These are phyloP conservation scores for Gnetum montanum DNA, from an alignment of 75 land plant genomes.

Conservation along the genomic window DNA sequence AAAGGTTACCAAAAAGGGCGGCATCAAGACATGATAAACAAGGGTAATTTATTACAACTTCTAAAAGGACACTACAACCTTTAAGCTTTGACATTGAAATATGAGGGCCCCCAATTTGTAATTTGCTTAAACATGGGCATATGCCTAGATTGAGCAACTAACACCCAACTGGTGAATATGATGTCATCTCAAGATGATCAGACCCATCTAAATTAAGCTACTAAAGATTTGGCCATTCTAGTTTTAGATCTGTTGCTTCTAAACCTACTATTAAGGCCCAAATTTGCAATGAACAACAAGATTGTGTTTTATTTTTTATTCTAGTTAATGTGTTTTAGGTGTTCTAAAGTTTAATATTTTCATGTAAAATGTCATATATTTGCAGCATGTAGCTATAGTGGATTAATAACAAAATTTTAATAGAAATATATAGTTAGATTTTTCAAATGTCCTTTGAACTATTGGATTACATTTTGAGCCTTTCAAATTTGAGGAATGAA, in stretches of 20 bases:
- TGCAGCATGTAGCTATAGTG: too few relatives aligned
- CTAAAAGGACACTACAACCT: slow-evolving; percentile 84
- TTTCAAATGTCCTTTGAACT: too few relatives aligned
- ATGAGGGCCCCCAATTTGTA: slow-evolving; percentile 59
- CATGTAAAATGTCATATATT: too few relatives aligned
- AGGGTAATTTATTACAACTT: slow-evolving; percentile 72
- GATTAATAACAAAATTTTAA: too few relatives aligned
- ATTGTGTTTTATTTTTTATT: too few relatives aligned
- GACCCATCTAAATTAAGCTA: slow-evolving; percentile 73
- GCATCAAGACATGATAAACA: slow-evolving; percentile 75
- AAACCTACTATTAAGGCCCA: too few relatives aligned
- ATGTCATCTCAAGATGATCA: slow-evolving; percentile 78
- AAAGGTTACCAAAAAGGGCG: slow-evolving; percentile 89
- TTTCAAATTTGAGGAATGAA: too few relatives aligned
- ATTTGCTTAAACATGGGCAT: slow-evolving; percentile 72
- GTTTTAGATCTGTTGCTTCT: slow-evolving; percentile 48
- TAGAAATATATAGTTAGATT: too few relatives aligned
- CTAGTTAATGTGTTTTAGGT: too few relatives aligned
- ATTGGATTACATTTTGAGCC: too few relatives aligned
- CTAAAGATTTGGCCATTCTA: slow-evolving; percentile 77
- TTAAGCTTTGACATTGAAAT: slow-evolving; percentile 83
- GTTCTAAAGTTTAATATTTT: too few relatives aligned
- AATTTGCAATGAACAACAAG: slow-evolving; percentile 76
- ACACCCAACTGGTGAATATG: slow-evolving; percentile 85
- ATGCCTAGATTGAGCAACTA: slow-evolving; percentile 88